Percentiles rank a stretch among this genome's conserved stretches.
Conservation (phyloP, 768 basidiomycete genomes). For the Pleurotus citrinopileatus region DNA sequence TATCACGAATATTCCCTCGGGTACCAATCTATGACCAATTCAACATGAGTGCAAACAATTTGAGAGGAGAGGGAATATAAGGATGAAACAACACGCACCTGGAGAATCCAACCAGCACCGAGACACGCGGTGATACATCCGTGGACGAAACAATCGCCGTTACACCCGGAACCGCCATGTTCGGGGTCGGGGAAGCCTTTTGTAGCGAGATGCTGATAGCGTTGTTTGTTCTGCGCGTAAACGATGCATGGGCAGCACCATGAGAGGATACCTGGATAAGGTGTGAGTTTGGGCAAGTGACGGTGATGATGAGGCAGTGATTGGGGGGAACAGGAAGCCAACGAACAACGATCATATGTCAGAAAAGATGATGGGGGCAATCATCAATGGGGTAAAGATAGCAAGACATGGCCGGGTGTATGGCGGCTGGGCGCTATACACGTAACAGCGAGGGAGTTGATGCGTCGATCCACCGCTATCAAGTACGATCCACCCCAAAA, state of each 20-base stretch:
- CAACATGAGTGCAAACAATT: not conserved
- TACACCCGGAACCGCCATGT: constrained; percentile 28
- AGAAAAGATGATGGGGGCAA: too few species aligned
- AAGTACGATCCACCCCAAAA: not conserved
- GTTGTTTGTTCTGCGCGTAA: constrained; percentile 33
- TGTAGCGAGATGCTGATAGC: constrained; percentile 27
- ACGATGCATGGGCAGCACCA: constrained; percentile 37
- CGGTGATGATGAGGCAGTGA: not conserved
- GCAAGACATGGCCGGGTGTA: too few species aligned
- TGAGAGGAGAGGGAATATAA: not conserved
- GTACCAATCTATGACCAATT: constrained; percentile 24
- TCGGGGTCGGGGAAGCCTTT: constrained; percentile 32
- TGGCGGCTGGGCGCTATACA: too few species aligned
- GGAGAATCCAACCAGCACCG: constrained; percentile 32
- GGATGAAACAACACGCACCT: too few species aligned
- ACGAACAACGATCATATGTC: not conserved
- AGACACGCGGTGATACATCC: constrained; percentile 24
- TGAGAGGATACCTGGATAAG: constrained; percentile 20
- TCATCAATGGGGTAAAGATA: too few species aligned
- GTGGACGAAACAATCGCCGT: constrained; percentile 35
- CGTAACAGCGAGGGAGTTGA: too few species aligned
- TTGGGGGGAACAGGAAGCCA: not conserved
- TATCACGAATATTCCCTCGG: constrained; percentile 35
- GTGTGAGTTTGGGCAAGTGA: not conserved
- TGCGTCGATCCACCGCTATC: too few species aligned